Base-by-base conservation (phyloP, 495 filamentous ascomycete species). In the Pyrenula massariospora region DNA sequence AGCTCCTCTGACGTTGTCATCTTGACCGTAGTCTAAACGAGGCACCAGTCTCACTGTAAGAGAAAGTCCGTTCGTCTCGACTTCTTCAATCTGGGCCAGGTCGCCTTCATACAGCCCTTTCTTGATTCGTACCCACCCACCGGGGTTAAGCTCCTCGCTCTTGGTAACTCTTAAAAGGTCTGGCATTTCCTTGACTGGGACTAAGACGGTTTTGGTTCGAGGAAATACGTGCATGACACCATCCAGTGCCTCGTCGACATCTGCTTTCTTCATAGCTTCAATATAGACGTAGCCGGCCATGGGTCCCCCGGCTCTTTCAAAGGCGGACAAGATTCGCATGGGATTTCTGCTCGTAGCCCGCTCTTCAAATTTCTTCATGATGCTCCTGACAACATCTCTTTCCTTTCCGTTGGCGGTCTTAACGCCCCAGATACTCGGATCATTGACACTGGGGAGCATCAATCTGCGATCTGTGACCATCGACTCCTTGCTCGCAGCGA, bases 131-230 rank as follows among this genome's bases (percentile, higher is more conserved):
- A 97, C 92, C 82, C 92, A 99, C 31, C 85, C 85, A 58, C 91
- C 92, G 25, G 88, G 88, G 56, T 89, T 78, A 24, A 99, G 75
- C n/a, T 85, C 84, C 53, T 90, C 86, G 0, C 83, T 89, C 72
- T 95, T 96, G 24, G 80, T 81, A 24, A 91, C 89, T 23, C 89
- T 82, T n/a, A 99, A 72, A 10, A 99, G 82, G 69, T 96, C 93
- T 0, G 94, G 91, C 85, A 96, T 94, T 69, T 99, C 94, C 68
- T 91, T 91, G 62, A 97, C 89, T n/a, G 91, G 89, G 49, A 97
- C 88, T 31, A 96, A 70, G 36, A 89, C 78, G 68, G 89, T 80
- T 68, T 91, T 93, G 23, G 82, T 84, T 51, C 88, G 77, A 19
- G 89, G 86, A 65, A 95, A 98, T 24, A 89, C 84, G 65, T 91